These are phyloP conservation scores for Prunus armeniaca DNA, from an alignment of 306 rosid species.

Conservation along the genomic window DNA sequence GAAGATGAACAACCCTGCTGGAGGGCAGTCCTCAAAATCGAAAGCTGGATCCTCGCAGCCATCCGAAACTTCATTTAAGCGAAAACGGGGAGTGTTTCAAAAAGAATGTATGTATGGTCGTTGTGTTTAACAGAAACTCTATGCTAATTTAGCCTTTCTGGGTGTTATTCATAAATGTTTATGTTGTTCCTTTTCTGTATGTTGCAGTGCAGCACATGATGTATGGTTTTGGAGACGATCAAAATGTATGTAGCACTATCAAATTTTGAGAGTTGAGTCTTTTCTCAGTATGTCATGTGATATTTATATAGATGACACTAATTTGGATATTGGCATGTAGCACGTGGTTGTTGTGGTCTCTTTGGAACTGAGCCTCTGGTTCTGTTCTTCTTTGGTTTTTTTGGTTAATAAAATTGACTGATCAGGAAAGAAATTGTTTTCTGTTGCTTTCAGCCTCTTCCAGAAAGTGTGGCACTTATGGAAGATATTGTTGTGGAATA, in stretches of 20 bases:
- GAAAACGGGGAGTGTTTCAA: constrained; percentile 86
- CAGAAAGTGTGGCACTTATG: constrained; percentile 85
- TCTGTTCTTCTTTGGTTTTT: background rate
- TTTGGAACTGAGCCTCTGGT: background rate
- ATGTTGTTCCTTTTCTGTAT: constrained; percentile 1
- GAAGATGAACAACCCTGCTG: constrained; percentile 55
- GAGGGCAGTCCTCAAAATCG: constrained; percentile 62
- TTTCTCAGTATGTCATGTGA: background rate
- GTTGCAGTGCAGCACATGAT: constrained; percentile 90
- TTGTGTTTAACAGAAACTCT: background rate
- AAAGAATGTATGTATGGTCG: constrained; percentile 52
- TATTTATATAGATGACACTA: background rate
- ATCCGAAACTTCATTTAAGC: constrained; percentile 76
- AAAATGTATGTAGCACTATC: constrained; percentile 52
- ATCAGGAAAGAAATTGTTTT: background rate
- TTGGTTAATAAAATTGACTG: background rate
- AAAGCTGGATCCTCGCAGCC: constrained; percentile 72
- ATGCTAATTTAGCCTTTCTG: background rate
- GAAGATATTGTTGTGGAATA: constrained; percentile 92
- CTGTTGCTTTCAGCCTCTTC: constrained; percentile 63
- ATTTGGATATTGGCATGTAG: background rate
- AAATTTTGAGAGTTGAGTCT: background rate
- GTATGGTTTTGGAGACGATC: constrained; percentile 95
- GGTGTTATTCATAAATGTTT: background rate
- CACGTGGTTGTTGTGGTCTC: background rate